Percentiles rank a stretch among this genome's conserved stretches.
Evolutionary conservation across 441 rosid species (phyloP).

Genomic region (Croton laevigatus): DNA sequence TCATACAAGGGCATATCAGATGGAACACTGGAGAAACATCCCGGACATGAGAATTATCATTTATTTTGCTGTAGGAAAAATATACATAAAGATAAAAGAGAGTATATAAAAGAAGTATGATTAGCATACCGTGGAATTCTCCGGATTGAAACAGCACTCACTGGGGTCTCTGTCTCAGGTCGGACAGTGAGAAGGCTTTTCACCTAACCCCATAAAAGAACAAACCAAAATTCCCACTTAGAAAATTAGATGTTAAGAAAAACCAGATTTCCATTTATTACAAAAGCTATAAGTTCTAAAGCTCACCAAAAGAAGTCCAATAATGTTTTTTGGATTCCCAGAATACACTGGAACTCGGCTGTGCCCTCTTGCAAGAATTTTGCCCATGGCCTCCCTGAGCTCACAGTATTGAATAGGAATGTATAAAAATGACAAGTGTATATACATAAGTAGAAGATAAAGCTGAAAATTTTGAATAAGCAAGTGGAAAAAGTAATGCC

Average conservation of each 20-base stretch:
- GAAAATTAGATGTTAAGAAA: constrained; percentile 13
- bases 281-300: constrained; percentile 8
- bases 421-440: not conserved
- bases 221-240: constrained; percentile 3
- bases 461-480: not conserved
- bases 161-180: constrained; percentile 96
- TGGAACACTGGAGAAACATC: constrained; percentile 63
- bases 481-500: not conserved
- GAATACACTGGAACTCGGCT: constrained; percentile 95
- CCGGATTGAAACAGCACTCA: constrained; percentile 90
- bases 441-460: not conserved
- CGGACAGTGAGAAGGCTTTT: constrained; percentile 95
- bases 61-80: not conserved
- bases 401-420: constrained; percentile 16
- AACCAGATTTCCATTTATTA: not conserved
- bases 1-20: constrained; percentile 91
- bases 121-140: constrained; percentile 74
- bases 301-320: constrained; percentile 91
- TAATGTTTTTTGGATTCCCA: constrained; percentile 76
- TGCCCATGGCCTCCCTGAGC: constrained; percentile 98
- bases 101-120: not conserved
- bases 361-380: constrained; percentile 90
- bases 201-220: constrained; percentile 40
- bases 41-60: not conserved
- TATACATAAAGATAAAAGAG: not conserved